These are phyloP conservation scores for Beauveria medogensis DNA, from an alignment of 2,329 filamentous ascomycete species.

Conservation along the genomic window DNA sequence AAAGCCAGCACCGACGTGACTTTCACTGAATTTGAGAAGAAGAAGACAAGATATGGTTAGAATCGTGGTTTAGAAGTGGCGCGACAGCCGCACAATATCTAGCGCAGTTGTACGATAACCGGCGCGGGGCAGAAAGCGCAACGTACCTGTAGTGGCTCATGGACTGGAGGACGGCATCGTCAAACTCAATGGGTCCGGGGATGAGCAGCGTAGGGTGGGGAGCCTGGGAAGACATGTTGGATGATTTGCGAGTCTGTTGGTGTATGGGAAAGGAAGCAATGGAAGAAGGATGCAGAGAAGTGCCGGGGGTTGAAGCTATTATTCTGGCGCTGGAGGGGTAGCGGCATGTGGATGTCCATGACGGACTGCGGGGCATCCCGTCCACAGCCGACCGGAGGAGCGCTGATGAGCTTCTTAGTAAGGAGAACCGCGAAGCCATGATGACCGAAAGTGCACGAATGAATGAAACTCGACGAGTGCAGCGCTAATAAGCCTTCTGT, in stretches of 20 bases:
- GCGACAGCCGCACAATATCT: neutral
- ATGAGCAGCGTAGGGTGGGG: conserved; percentile 74
- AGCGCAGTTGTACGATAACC: neutral
- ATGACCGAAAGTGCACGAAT: neutral
- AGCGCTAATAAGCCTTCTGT: neutral
- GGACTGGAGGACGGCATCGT: conserved; percentile 88
- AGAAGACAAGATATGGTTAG: neutral
- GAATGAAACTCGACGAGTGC: neutral
- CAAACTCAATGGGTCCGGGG: conserved; percentile 95
- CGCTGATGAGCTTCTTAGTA: neutral
- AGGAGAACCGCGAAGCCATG: conserved; percentile 2
- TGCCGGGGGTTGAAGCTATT: conserved; percentile 7
- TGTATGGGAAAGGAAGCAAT: conserved; percentile 12
- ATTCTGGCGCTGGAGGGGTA: conserved; percentile 12
- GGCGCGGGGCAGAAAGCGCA: neutral
- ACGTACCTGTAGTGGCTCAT: conserved; percentile 88
- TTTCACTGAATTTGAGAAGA: conserved; percentile 55
- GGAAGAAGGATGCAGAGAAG: conserved; percentile 14
- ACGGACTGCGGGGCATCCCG: conserved; percentile 11
- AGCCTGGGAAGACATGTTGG: conserved; percentile 54
- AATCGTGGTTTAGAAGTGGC: neutral
- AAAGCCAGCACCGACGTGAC: conserved; percentile 83
- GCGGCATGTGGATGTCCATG: conserved; percentile 2
- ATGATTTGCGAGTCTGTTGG: conserved; percentile 16
- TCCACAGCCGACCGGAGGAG: conserved; percentile 8